Percentiles rank a stretch among this genome's conserved stretches.
Conservation (phyloP, 441 rosid genomes). For the Populus hybrid region DNA sequence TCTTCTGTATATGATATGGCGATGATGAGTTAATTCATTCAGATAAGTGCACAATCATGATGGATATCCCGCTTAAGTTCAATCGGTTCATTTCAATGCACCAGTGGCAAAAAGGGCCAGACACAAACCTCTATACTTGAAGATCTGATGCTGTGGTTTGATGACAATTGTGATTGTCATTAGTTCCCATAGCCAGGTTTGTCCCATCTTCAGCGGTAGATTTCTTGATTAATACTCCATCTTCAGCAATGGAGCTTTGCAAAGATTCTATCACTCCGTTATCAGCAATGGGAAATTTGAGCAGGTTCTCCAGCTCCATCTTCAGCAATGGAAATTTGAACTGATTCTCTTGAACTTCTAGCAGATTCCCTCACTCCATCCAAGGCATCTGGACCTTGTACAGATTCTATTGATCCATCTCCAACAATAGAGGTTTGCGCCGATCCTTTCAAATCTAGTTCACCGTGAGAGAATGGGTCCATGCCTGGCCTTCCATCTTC, state of each 20-base stretch:
- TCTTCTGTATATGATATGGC: not conserved
- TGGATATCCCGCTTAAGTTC: not conserved
- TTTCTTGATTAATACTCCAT: constrained; percentile 10
- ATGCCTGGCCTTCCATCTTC: no score
- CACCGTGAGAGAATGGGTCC: no score
- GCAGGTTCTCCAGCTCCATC: constrained; percentile 18
- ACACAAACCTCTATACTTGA: constrained; percentile 39
- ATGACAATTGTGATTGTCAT: constrained; percentile 28
- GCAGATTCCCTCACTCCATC: no score
- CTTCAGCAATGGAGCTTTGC: not conserved
- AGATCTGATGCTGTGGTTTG: constrained; percentile 29
- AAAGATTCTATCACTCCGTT: constrained; percentile 17
- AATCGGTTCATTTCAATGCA: not conserved
- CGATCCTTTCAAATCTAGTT: no score
- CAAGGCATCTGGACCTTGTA: no score
- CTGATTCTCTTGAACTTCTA: constrained; percentile 10
- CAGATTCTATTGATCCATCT: no score
- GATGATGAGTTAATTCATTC: not conserved
- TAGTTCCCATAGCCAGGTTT: constrained; percentile 22
- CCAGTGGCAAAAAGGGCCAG: not conserved
- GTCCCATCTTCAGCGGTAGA: constrained; percentile 12
- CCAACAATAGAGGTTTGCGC: no score
- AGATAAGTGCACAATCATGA: not conserved
- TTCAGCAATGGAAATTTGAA: constrained; percentile 10
- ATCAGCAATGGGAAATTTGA: constrained; percentile 19